These are phyloP conservation scores for Chrysoporthe deuterocubensis DNA, from an alignment of 2,329 filamentous ascomycete genomes.

Conservation along the genomic window DNA sequence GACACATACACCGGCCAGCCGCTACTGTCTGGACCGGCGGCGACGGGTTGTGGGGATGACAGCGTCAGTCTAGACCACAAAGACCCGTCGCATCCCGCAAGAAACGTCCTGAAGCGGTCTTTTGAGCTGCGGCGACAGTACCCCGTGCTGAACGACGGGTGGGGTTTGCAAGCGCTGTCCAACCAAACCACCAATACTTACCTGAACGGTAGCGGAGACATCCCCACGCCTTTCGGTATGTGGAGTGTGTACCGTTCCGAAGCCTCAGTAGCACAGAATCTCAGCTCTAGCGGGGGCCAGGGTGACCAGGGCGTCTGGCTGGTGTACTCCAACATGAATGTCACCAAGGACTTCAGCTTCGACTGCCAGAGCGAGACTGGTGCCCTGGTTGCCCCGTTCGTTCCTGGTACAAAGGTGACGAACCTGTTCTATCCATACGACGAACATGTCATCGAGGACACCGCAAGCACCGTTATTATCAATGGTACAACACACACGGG, in stretches of 20 bases:
- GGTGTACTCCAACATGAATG: constrained; percentile 54
- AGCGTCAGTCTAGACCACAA: constrained; percentile 61
- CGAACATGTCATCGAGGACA: constrained; percentile 53
- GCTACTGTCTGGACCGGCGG: constrained; percentile 48
- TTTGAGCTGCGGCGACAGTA: constrained; percentile 60
- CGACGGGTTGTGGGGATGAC: constrained; percentile 58
- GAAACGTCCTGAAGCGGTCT: constrained; percentile 64
- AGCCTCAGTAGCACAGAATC: constrained; percentile 53
- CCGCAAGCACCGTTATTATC: constrained; percentile 49
- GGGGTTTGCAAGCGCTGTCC: constrained; percentile 56
- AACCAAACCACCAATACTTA: constrained; percentile 48
- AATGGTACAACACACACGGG: constrained; percentile 51
- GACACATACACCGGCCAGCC: constrained; percentile 57
- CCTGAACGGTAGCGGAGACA: constrained; percentile 42
- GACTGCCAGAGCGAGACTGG: constrained; percentile 53
- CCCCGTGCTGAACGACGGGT: constrained; percentile 64
- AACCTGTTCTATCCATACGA: constrained; percentile 68
- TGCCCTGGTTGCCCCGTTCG: constrained; percentile 61
- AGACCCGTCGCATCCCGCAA: constrained; percentile 63
- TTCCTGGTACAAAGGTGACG: constrained; percentile 58
- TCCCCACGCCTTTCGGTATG: constrained; percentile 48
- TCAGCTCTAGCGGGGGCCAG: constrained; percentile 45
- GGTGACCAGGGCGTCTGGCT: constrained; percentile 48
- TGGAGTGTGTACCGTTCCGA: constrained; percentile 62
- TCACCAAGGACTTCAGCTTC: constrained; percentile 57